Percentiles rank a stretch among this genome's conserved stretches.
phyloP scores from a whole-genome alignment of 768 basidiomycete species.

The Hericium erinaceus region DNA sequence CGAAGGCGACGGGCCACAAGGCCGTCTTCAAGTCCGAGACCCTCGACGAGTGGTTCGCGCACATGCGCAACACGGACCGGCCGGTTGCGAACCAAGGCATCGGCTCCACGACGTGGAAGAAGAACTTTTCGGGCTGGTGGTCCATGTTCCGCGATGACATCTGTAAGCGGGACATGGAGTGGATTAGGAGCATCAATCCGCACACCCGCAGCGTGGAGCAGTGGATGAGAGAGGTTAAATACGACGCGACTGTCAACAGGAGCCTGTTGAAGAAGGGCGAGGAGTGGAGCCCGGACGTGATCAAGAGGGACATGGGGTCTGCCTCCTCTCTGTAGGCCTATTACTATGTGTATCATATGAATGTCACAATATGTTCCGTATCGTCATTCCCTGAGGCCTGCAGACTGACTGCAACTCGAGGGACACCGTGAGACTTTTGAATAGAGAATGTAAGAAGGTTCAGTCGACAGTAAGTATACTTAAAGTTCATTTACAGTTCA shows the following conservation, averaged over 20 bases:
- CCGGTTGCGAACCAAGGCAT: constrained; percentile 16
- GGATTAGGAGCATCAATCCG: constrained; percentile 32
- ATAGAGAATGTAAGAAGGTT: no score
- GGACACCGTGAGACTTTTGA: no score
- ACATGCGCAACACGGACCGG: constrained; percentile 8
- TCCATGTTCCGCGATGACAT: constrained; percentile 33
- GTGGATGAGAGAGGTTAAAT: background rate
- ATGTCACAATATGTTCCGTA: no score
- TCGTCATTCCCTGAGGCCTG: no score
- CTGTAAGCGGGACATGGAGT: constrained; percentile 34
- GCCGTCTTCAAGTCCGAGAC: constrained; percentile 11
- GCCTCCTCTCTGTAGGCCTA: no score
- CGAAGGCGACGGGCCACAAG: constrained; percentile 17
- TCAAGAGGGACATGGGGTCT: no score
- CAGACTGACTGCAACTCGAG: no score
- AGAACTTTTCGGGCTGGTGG: constrained; percentile 37
- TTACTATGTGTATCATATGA: no score
- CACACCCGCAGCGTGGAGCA: constrained; percentile 20
- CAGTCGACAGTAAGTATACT: no score
- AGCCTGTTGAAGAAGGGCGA: background rate
- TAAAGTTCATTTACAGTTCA: no score
- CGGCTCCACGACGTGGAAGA: constrained; percentile 14
- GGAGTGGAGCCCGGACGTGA: background rate
- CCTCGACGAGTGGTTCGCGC: constrained; percentile 15
- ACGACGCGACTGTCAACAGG: background rate